Conservation (phyloP, 2,329 filamentous ascomycete species). For the Dryadomyces quercivorus region DNA sequence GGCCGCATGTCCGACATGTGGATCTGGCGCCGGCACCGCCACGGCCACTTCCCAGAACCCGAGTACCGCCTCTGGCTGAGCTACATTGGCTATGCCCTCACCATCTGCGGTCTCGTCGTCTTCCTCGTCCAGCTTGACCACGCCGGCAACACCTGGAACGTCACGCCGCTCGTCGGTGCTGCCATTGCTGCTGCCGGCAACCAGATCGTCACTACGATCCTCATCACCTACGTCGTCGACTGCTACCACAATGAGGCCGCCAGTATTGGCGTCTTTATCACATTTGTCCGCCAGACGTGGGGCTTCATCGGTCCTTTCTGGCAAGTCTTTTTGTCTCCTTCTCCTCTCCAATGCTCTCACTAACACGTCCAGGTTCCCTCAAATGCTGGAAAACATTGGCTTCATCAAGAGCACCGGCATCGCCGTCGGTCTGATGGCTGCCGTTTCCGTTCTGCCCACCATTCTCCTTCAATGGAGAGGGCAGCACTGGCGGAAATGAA, state of each 20-base stretch:
- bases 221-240: conserved; percentile 49
- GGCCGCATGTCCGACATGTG: conserved; percentile 40
- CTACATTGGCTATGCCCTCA: conserved; percentile 37
- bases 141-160: conserved; percentile 29
- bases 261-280: conserved; percentile 46
- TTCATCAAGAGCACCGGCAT: conserved; percentile 1
- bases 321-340: conserved; percentile 4
- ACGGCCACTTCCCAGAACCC: conserved; percentile 21
- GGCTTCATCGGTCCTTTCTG: conserved; percentile 34
- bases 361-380: conserved; percentile 8
- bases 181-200: conserved; percentile 32
- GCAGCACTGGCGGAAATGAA: background rate
- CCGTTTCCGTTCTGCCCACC: conserved; percentile 2
- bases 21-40: conserved; percentile 30
- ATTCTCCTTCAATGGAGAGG: conserved; percentile 6
- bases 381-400: conserved; percentile 4
- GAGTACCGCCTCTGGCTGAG: conserved; percentile 46
- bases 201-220: conserved; percentile 37
- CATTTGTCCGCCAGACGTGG: conserved; percentile 40
- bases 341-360: background rate
- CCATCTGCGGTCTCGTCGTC: conserved; percentile 38
- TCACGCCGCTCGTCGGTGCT: conserved; percentile 42
- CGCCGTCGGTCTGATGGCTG: background rate
- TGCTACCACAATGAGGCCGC: conserved; percentile 39
- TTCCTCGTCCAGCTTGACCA: conserved; percentile 32